Base-by-base conservation (phyloP, 345 rosid species). In the Moricandia arvensis region DNA sequence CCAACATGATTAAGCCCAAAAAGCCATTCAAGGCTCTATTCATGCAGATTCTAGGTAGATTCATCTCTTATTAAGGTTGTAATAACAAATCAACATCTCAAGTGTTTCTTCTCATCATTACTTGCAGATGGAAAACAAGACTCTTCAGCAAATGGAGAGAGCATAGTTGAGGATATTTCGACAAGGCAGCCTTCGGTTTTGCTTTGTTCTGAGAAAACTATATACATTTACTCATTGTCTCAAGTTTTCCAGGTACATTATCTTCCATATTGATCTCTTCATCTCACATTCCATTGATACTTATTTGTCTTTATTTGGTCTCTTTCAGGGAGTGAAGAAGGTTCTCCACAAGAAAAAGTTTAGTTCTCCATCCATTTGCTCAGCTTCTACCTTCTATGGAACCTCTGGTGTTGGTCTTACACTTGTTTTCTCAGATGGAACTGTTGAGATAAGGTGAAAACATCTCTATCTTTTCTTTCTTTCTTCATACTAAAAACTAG, bases 181-280 rank as follows among this genome's bases (percentile, higher is more conserved):
- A 54, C 71, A 49, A 90, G 83, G 80, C 91, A 90, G 80, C 82
- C 79, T 65, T 81, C 74, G 70, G 57, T 90, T 72, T 81, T 94
- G 72, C 18, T 90, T 45, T 91, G 97, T 74, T 90, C 91, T 3
- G 97, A 94, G 87, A 94, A 90, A 84, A 91, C 97, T 41, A 86
- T 81, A 53, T 94, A 91, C 71, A 72, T 89, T 63, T 94, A 91
- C 82, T 89, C 97, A 41, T 71, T 91, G 51, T 69, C 70, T 62
- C 95, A 91, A 17, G 80, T 84, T 61, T 79, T 84, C 71, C 98
- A 91, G 67, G 67, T 63, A 63, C 3, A 35, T 35, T 18, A 63
- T 34, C 47, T 35, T 34, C 9, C 47, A 37, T 37, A 13, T 34
- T 35, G 30, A 37, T 35, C 30, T 63, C 67, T 17, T 63, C 16